These are phyloP conservation scores for Paecilomyces niveus DNA, from an alignment of 2,329 filamentous ascomycete species.

Conservation along the genomic window DNA sequence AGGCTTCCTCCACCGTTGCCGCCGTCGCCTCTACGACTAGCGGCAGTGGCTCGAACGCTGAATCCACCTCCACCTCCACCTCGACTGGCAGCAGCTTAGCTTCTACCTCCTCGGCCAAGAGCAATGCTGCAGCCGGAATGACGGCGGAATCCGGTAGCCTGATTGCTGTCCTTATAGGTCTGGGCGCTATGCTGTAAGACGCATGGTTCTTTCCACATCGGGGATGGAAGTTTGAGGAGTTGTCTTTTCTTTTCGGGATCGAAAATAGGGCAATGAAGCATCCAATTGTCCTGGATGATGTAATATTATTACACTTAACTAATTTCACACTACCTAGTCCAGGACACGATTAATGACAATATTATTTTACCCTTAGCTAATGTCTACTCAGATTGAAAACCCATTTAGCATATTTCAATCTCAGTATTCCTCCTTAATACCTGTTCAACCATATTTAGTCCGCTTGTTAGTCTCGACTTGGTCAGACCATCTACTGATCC, in stretches of 20 bases:
- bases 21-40: constrained; percentile 7
- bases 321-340: background rate
- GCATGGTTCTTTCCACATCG: background rate
- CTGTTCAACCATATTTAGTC: background rate
- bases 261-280: background rate
- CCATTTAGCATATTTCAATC: background rate
- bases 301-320: background rate
- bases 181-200: constrained; percentile 7
- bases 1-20: constrained; percentile 4
- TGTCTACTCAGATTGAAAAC: background rate
- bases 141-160: constrained; percentile 17
- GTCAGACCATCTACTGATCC: background rate
- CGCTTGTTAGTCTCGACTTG: background rate
- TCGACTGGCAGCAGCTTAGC: background rate
- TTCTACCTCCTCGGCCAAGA: constrained; percentile 12
- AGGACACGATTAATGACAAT: background rate
- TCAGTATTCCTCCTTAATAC: background rate
- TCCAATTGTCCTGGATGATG: background rate
- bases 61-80: too few species aligned
- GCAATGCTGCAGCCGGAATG: constrained; percentile 6
- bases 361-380: background rate
- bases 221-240: background rate
- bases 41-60: too few species aligned
- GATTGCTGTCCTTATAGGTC: constrained; percentile 13
- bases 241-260: background rate